Conservation (phyloP, 495 filamentous ascomycete genomes). For the Xylaria curta region DNA sequence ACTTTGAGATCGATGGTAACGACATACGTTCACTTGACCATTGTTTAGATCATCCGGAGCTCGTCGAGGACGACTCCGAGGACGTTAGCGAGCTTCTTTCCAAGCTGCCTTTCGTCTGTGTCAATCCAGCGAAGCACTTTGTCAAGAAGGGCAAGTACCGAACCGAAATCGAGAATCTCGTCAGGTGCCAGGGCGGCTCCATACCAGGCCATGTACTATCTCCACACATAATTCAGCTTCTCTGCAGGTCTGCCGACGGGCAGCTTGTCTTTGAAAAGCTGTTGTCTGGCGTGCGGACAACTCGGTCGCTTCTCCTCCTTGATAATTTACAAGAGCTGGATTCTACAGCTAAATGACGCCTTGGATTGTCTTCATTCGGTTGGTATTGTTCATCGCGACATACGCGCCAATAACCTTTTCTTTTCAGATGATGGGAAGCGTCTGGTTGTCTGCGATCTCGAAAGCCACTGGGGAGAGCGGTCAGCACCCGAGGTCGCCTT, state of each 20-base stretch:
- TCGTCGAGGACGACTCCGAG: neutral
- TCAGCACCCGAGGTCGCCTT: neutral
- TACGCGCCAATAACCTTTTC: neutral
- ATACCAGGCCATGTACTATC: neutral
- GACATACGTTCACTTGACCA: neutral
- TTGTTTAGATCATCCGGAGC: neutral
- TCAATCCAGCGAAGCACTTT: constrained; percentile 38
- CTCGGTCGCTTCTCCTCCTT: neutral
- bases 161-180: constrained; percentile 40
- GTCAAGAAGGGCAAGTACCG: constrained; percentile 41
- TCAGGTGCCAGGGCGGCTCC: constrained; percentile 37
- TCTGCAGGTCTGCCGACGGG: neutral
- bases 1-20: constrained; percentile 1
- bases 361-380: neutral
- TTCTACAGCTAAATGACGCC: neutral
- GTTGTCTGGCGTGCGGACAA: neutral
- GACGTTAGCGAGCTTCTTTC: neutral
- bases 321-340: neutral
- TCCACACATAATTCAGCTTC: neutral
- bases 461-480: neutral
- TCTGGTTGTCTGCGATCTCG: neutral
- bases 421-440: neutral
- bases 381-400: neutral
- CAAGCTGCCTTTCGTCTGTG: constrained; percentile 32
- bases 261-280: neutral